A percentile compares a stretch with the other conserved stretches of the same genome.
phyloP scores from a whole-genome alignment of 1,284 basidiomycete species.

The Limonomyces culmigenus region DNA sequence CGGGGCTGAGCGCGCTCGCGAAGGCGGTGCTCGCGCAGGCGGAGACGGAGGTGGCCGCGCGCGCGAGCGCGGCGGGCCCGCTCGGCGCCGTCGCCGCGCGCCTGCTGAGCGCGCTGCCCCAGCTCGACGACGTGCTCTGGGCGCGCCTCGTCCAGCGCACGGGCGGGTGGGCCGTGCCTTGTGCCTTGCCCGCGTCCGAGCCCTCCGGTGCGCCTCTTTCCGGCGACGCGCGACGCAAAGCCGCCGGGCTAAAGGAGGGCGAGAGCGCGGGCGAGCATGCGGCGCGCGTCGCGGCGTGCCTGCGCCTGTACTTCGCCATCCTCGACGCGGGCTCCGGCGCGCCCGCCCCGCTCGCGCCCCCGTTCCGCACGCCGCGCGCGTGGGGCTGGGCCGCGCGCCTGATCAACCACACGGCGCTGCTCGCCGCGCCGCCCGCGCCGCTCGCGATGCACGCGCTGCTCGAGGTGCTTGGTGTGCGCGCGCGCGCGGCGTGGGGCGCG shows the following conservation, averaged over 20 bases:
- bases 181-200: conserved; percentile 30
- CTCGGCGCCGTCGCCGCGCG: conserved; percentile 64
- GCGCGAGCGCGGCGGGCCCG: conserved; percentile 72
- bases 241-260: conserved; percentile 45
- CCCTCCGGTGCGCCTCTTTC: conserved; percentile 27
- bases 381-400: conserved; percentile 60
- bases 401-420: conserved; percentile 27
- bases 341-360: conserved; percentile 22
- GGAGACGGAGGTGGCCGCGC: conserved; percentile 85
- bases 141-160: conserved; percentile 70
- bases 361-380: conserved; percentile 43
- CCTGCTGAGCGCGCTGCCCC: conserved; percentile 41
- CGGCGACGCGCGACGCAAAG: conserved; percentile 44
- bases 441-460: too few species aligned
- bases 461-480: conserved; percentile 52
- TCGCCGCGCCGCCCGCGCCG: conserved; percentile 37
- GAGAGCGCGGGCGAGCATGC: conserved; percentile 54
- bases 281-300: conserved; percentile 64
- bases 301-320: conserved; percentile 81
- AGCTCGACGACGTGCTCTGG: conserved; percentile 65
- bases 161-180: conserved; percentile 55
- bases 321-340: conserved; percentile 30
- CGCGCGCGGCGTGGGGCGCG: conserved; percentile 47
- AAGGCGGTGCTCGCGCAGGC: conserved; percentile 88
- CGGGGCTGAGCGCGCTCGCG: conserved; percentile 72